Evolutionary conservation across 2,329 filamentous ascomycete species (phyloP).

Genomic region (Aureobasidium uvarum): DNA sequence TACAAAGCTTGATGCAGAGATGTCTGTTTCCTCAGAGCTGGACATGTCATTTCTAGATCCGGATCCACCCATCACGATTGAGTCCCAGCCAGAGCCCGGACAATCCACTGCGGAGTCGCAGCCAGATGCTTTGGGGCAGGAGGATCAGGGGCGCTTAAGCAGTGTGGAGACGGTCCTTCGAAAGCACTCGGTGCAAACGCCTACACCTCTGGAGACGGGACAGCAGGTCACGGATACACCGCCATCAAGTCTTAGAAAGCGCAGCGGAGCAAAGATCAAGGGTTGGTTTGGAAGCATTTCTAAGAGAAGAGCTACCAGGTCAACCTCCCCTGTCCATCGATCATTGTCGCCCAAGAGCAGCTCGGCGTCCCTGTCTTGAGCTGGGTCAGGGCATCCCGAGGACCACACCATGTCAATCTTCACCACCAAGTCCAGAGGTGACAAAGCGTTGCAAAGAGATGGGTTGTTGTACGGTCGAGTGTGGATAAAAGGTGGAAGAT

Average conservation of each 20-base stretch:
- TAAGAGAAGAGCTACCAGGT: constrained; percentile 21
- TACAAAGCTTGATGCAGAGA: constrained; percentile 6
- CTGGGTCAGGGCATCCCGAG: not conserved
- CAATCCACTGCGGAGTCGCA: not conserved
- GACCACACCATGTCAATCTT: not conserved
- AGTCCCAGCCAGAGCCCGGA: not conserved
- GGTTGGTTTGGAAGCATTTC: constrained; percentile 20
- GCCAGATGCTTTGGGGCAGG: not conserved
- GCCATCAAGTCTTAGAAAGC: constrained; percentile 54
- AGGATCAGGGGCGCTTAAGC: not conserved
- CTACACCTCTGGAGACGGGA: not conserved
- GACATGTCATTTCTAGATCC: constrained; percentile 5
- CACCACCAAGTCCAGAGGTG: not conserved
- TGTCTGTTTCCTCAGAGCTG: not conserved
- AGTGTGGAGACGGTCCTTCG: not conserved
- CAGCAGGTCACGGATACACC: constrained; percentile 21
- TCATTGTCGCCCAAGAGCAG: constrained; percentile 13
- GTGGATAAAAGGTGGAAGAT: not conserved
- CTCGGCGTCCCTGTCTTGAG: constrained; percentile 19
- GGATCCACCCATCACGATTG: not conserved
- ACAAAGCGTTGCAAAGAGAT: not conserved
- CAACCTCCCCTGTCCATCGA: not conserved
- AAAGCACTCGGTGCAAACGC: not conserved
- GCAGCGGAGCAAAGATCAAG: constrained; percentile 39
- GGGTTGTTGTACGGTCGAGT: not conserved